Evolutionary conservation across 1,139 yeast genomes (phyloP), one percentile per base, ranked within the genome.

Genomic region (Candida sp.): DNA sequence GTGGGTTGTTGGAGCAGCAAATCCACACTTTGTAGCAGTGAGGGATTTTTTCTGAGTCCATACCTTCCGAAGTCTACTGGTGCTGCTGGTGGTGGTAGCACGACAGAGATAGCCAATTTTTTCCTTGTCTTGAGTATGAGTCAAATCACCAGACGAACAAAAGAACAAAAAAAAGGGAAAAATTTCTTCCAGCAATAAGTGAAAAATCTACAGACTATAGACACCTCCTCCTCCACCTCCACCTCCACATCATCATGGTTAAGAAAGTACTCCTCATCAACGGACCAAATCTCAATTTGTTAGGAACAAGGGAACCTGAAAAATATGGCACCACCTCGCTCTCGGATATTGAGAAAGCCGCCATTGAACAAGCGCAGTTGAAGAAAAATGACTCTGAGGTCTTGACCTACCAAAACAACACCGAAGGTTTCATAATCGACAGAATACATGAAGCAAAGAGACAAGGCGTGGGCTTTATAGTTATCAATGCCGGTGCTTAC

Each of bases 401-500:
- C 9, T 64, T 64, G 39, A 60, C 67, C 7, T 77, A 56, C 59
- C 83, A 78, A 55, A 69, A 64, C 56, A 78, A 78, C 49, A 70
- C 76, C n/a, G 83, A 78, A 62, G 82, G 83, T n/a, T 69, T 68
- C 43, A 65, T 78, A 32, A 69, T 78, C 42, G 82, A 78, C 56
- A 62, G 80, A 45, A 77, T 78, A 42, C 83, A 77, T 54, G 68
- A 73, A 55, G 81, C 83, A 5, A 72, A 68, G 57, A 56, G 56
- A 17, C 74, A 77, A 47, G 74, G 75, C 3, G 72, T 73, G 27
- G 75, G 69, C 2, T 74, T 73, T 46, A 65, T 78, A 47, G 70
- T 78, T 33, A 77, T 78, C 49, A 78, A 78, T 58, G 83, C 83
- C 8, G 83, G 83, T 45, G 83, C 83, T 6, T 78, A 76, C 57